These are phyloP conservation scores for Trichoderma atrobrunneum DNA, from an alignment of 2,329 filamentous ascomycete genomes.

Conservation along the genomic window DNA sequence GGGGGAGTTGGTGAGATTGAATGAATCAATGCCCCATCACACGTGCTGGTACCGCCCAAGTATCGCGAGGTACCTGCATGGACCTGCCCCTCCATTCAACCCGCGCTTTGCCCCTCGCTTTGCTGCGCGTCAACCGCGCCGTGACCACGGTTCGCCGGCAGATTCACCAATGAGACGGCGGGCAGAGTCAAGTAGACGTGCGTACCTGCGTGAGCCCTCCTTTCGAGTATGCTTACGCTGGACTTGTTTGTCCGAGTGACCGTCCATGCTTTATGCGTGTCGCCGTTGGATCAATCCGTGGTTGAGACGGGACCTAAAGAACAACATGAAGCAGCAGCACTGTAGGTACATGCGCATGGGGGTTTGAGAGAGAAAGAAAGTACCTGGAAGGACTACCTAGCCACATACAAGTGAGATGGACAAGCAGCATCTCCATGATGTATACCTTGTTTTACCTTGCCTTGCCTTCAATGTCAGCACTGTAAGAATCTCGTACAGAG, in stretches of 20 bases:
- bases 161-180: slow-evolving; percentile 14
- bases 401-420: neutral
- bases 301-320: neutral
- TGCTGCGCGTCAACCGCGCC: slow-evolving; percentile 16
- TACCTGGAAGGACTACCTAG: neutral
- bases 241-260: neutral
- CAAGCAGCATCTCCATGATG: neutral
- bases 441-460: neutral
- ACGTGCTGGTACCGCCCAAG: neutral
- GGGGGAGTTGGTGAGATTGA: neutral
- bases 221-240: neutral
- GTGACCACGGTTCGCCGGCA: slow-evolving; percentile 16
- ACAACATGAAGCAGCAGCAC: neutral
- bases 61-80: slow-evolving; percentile 7
- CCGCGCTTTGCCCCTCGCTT: slow-evolving; percentile 3
- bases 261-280: neutral
- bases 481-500: neutral
- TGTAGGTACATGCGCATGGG: neutral
- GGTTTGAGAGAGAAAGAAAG: neutral
- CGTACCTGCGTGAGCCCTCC: slow-evolving; percentile 12
- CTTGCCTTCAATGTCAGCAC: too few species aligned
- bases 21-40: neutral
- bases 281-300: neutral
- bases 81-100: slow-evolving; percentile 7
- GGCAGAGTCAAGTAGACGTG: neutral